phyloP scores from a whole-genome alignment of 768 basidiomycete genomes.

The Piloderma croceum region DNA sequence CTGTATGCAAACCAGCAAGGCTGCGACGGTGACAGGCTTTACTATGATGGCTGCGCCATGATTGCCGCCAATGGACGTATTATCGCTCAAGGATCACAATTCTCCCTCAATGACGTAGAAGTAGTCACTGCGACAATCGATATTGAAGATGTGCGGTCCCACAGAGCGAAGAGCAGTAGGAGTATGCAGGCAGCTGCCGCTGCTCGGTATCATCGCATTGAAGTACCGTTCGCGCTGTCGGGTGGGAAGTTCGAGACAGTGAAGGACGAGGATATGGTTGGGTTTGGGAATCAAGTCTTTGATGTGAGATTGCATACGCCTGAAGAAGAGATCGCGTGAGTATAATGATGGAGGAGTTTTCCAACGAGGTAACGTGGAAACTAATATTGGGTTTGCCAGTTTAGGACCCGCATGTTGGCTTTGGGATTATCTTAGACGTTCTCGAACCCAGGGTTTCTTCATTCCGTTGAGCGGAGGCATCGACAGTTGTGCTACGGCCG shows the following conservation, averaged over 20 bases:
- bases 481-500: conserved; percentile 94
- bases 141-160: conserved; percentile 92
- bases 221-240: conserved; percentile 75
- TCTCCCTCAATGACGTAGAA: conserved; percentile 93
- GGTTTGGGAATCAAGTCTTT: conserved; percentile 32
- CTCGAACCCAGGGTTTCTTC: conserved; percentile 91
- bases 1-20: conserved; percentile 99
- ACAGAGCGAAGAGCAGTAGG: conserved; percentile 77
- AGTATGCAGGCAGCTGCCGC: conserved; percentile 83
- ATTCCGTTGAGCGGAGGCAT: conserved; percentile 94
- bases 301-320: conserved; percentile 75
- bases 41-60: conserved; percentile 96
- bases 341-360: conserved; percentile 10
- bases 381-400: conserved; percentile 36
- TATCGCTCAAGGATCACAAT: conserved; percentile 94
- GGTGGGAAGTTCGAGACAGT: conserved; percentile 67
- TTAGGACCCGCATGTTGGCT: conserved; percentile 98
- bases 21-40: conserved; percentile 95
- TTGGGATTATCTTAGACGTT: conserved; percentile 98
- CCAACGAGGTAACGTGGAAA: background rate
- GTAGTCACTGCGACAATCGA: conserved; percentile 95
- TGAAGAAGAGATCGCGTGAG: conserved; percentile 97
- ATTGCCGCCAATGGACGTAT: conserved; percentile 92
- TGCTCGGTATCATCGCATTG: conserved; percentile 74
- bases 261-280: conserved; percentile 43